Percentiles rank a stretch among this genome's conserved stretches.
Conservation (phyloP, 768 basidiomycete species). For the Kwoniella bestiolae region DNA sequence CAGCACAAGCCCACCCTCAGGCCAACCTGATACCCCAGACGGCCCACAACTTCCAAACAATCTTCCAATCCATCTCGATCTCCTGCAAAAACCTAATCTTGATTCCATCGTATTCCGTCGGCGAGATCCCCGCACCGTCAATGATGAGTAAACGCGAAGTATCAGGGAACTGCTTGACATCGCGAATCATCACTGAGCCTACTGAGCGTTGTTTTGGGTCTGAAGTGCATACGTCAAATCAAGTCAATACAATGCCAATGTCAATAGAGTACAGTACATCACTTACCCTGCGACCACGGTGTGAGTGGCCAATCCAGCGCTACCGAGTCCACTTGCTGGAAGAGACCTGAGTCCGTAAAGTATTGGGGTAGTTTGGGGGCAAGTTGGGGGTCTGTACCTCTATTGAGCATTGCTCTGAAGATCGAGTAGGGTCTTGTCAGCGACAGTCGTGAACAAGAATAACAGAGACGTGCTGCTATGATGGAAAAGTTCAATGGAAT, state of each 20-base stretch:
- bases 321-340: background rate
- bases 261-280: too few relatives aligned
- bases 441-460: background rate
- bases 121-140: conserved; percentile 2
- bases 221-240: too few relatives aligned
- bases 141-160: conserved; percentile 1
- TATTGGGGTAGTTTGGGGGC: conserved; percentile 7
- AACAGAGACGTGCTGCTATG: background rate
- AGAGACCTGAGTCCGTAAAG: conserved; percentile 5
- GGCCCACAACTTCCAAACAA: background rate
- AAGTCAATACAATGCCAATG: too few relatives aligned
- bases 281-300: conserved; percentile 8
- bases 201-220: conserved; percentile 2
- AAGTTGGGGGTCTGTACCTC: conserved; percentile 19
- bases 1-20: too few relatives aligned
- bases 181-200: conserved; percentile 1
- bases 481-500: background rate
- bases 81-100: conserved; percentile 1
- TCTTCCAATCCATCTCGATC: background rate
- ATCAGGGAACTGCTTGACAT: conserved; percentile 3
- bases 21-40: background rate
- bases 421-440: background rate
- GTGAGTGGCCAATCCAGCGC: background rate
- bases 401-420: conserved; percentile 4
- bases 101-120: conserved; percentile 1